Evolutionary conservation across 2,329 filamentous ascomycete genomes (phyloP), one percentile per base, ranked within the genome.

Genomic region (Calycina herbarum): DNA sequence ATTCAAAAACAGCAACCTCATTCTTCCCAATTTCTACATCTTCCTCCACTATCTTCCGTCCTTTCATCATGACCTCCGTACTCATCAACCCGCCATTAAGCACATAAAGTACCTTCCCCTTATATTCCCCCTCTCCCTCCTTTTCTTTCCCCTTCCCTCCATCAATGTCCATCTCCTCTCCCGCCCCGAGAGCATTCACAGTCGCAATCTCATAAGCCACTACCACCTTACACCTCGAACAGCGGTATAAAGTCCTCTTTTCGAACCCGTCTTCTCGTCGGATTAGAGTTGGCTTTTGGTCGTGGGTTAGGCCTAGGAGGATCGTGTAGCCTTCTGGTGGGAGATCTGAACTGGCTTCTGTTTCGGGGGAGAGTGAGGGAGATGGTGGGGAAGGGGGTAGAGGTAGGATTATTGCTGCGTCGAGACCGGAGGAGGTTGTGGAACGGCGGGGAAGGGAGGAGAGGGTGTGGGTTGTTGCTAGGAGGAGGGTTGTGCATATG

Each of bases 261-360:
- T 91, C 89, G 67, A 90, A 90, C 5, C 89, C 89, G 66, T 89
- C 85, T 67, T 83, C 81, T 11, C 83, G 79, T 1, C 82, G 78
- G 6, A 89, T 78, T 0, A 89, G 77, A 11, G 81, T 80, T 5
- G 83, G 75, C 48, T 80, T 81, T 0, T 78, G 75, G 65, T 86
- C 84, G 0, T 78, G 76, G 1, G 78, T 72, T 0, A 83, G 81
- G 2, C 79, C 81, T 0, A 84, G 79, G 1, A 87, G 79, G 0
- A 85, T 77, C 10, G 84, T 84, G 67, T 83, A 78, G 13, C 74
- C 73, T 58, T 65, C 57, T 3, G 64, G 11, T 27, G 75, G 71
- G 17, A 73, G 65, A 15, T 72, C 20, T 20, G 20, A 20, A 20
- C 20, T 70, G 40, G 71, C 68, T 35, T 66, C 11, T 35, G 51